Evolutionary conservation across 768 basidiomycete genomes (phyloP).

Genomic region (Psilocybe subaeruginosa): DNA sequence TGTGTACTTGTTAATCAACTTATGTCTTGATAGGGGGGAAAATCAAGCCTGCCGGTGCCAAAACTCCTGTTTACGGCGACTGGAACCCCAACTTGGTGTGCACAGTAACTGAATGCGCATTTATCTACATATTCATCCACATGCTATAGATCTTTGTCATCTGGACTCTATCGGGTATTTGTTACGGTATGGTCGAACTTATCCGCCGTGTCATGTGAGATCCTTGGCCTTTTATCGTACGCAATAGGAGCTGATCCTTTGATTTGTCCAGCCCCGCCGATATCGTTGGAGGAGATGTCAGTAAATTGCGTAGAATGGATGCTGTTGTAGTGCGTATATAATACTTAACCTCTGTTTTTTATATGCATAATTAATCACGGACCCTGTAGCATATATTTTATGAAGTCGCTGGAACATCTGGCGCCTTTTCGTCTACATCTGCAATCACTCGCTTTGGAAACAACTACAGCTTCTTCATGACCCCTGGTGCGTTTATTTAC

Average conservation of each 20-base stretch:
- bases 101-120: not conserved
- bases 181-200: conserved; percentile 38
- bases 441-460: conserved; percentile 34
- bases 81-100: conserved; percentile 33
- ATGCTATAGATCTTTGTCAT: conserved; percentile 30
- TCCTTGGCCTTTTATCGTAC: not conserved
- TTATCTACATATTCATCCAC: not conserved
- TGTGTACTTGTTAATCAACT: not conserved
- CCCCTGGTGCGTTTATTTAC: conserved; percentile 17
- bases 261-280: conserved; percentile 27
- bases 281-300: conserved; percentile 34
- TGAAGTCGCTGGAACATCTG: conserved; percentile 32
- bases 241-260: not conserved
- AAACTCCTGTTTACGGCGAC: conserved; percentile 24
- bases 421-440: conserved; percentile 32
- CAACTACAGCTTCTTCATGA: conserved; percentile 37
- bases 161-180: conserved; percentile 34
- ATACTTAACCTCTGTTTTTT: not conserved
- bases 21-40: conserved; percentile 23
- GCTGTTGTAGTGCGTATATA: conserved; percentile 26
- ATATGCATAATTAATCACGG: not conserved
- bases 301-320: conserved; percentile 36
- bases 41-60: conserved; percentile 25
- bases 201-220: conserved; percentile 37
- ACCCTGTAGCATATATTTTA: conserved; percentile 31